Conservation (phyloP, 768 basidiomycete species). For the Termitomyces titanicus region DNA sequence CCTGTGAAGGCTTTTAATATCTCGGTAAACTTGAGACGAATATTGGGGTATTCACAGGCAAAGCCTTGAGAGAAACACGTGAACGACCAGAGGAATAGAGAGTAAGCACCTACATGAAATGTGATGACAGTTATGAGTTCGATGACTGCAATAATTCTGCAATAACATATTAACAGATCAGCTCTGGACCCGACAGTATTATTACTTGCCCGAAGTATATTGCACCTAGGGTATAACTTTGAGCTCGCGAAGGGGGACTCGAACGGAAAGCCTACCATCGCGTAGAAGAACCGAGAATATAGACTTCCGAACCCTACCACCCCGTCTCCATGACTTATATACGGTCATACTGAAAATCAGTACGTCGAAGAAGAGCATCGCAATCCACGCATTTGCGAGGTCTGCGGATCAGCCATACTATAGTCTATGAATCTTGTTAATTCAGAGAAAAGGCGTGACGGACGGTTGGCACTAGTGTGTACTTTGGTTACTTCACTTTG, state of each 20-base stretch:
- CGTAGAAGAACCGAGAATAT: no score
- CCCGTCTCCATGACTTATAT: conserved; percentile 27
- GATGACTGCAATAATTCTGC: background rate
- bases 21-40: background rate
- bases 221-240: no score
- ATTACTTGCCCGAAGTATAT: no score
- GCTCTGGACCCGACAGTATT: no score
- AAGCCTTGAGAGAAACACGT: background rate
- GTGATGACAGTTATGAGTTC: background rate
- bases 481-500: background rate
- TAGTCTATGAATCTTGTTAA: background rate
- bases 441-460: background rate
- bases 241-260: no score
- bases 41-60: background rate
- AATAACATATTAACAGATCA: background rate
- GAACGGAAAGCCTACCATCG: no score
- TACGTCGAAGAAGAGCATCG: conserved; percentile 35
- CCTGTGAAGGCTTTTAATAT: background rate
- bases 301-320: background rate
- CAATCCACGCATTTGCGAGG: conserved; percentile 34
- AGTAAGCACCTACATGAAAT: background rate
- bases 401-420: conserved; percentile 15
- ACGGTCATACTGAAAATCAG: conserved; percentile 36
- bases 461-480: background rate
- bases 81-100: background rate